phyloP scores from a whole-genome alignment of 257 asterid genomes.

The Sherardia arvensis region DNA sequence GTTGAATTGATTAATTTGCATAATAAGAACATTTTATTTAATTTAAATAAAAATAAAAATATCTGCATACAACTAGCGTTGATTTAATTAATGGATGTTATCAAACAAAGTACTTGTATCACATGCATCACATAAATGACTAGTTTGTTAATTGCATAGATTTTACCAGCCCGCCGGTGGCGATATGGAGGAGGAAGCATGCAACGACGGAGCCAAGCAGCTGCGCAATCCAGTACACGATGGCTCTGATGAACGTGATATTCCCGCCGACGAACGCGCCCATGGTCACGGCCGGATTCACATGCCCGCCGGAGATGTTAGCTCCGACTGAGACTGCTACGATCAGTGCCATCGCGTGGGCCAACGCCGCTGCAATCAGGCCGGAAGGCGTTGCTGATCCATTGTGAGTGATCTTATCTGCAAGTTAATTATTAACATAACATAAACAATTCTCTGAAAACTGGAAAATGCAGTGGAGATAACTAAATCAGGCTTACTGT shows the following conservation, averaged over 20 bases:
- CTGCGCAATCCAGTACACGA: constrained; percentile 29
- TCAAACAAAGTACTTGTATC: no score
- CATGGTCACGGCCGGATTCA: constrained; percentile 33
- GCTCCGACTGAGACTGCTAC: constrained; percentile 34
- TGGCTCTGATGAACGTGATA: constrained; percentile 22
- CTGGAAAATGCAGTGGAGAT: neutral
- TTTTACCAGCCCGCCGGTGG: constrained; percentile 25
- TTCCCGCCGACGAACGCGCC: constrained; percentile 32
- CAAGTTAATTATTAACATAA: neutral
- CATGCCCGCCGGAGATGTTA: constrained; percentile 40
- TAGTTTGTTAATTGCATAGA: no score
- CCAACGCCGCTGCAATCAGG: constrained; percentile 21
- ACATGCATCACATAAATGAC: no score
- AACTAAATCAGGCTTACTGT: constrained; percentile 12
- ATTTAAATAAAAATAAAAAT: no score
- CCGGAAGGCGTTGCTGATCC: constrained; percentile 23
- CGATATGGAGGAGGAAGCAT: constrained; percentile 18
- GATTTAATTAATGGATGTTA: no score
- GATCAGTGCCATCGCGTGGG: constrained; percentile 29
- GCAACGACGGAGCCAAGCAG: constrained; percentile 27
- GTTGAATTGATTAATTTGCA: no score
- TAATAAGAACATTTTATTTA: no score
- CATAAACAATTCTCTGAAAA: neutral
- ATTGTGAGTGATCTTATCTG: constrained; percentile 18
- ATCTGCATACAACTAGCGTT: no score